Base-by-base conservation (phyloP, 2,329 filamentous ascomycete genomes). In the Amylocarpus encephaloides region DNA sequence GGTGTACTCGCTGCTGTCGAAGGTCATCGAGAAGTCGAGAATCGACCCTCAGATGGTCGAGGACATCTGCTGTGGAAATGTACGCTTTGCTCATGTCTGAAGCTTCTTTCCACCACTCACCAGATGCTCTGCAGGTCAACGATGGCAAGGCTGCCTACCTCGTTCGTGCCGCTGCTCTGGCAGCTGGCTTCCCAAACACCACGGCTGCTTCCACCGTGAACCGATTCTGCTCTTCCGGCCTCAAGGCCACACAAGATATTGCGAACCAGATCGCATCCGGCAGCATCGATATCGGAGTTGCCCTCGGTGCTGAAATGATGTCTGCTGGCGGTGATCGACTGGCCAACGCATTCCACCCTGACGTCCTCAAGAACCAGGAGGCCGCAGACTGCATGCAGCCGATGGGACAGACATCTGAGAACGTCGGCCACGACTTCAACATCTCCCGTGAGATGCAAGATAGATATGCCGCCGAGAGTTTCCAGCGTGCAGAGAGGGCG, bases 281-380 rank as follows among this genome's bases (percentile, higher is more conserved):
- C 65, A 93, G 94, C 83, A 96, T 97, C 64, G 91, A 96, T 59
- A 73, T 97, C 54, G 92, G 92, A 59, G 83, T 97, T 59, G 92
- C 91, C 59, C 88, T 91, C n/a, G 92, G 92, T 64, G 89, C 95
- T 32, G 92, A 97, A 80, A 91, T 86, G 76, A 97, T 97, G 92
- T 85, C 85, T 42, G 87, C 92, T 67, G 76, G 75, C 46, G 92
- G 92, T 53, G 90, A 13, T 79, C 83, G 54, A 88, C 70, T 94
- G 95, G 77, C 91, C 86, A 34, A 85, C 41, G 40, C 47, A 18
- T 46, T 50, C 48, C 42, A 50, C n/a, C 42, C 48, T 6, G 43
- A 45, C 13, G n/a, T 50, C 18, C 48, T 50, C 91, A 38, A 78
- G 86, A 51, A 82, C 96, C 58, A 86, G 93, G 65, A 78, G 73